phyloP scores from a whole-genome alignment of 139 green algal species.

The Micromonas commoda region DNA sequence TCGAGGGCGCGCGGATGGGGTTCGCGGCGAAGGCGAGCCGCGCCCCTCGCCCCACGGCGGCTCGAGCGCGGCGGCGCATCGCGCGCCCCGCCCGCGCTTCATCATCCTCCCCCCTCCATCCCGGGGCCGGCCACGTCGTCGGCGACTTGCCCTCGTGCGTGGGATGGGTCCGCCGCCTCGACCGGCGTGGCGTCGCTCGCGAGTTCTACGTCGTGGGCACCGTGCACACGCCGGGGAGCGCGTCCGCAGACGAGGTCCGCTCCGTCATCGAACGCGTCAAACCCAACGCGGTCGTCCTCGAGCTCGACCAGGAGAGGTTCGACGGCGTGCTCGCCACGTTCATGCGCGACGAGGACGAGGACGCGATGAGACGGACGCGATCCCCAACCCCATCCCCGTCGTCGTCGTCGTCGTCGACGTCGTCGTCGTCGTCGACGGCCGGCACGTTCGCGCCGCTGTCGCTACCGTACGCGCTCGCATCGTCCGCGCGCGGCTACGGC shows the following conservation, averaged over 20 bases:
- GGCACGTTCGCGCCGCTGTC: too few relatives aligned
- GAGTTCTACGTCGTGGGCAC: constrained; percentile 27
- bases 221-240: neutral
- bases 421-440: neutral
- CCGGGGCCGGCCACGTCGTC: too few relatives aligned
- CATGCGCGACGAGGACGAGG: neutral
- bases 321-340: neutral
- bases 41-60: too few relatives aligned
- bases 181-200: neutral
- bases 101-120: too few relatives aligned
- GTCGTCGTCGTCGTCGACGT: neutral
- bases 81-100: too few relatives aligned
- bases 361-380: too few relatives aligned
- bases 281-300: constrained; percentile 19
- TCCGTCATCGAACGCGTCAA: neutral
- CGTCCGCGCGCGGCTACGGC: neutral
- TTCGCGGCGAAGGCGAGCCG: too few relatives aligned
- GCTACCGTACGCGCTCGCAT: too few relatives aligned
- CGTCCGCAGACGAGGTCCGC: constrained; percentile 3
- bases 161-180: neutral
- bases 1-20: too few relatives aligned
- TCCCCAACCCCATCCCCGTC: too few relatives aligned
- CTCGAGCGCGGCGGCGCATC: too few relatives aligned
- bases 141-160: neutral
- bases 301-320: constrained; percentile 21